phyloP scores from a whole-genome alignment of 2,329 filamentous ascomycete species.

The Metarhizium guizhouense region DNA sequence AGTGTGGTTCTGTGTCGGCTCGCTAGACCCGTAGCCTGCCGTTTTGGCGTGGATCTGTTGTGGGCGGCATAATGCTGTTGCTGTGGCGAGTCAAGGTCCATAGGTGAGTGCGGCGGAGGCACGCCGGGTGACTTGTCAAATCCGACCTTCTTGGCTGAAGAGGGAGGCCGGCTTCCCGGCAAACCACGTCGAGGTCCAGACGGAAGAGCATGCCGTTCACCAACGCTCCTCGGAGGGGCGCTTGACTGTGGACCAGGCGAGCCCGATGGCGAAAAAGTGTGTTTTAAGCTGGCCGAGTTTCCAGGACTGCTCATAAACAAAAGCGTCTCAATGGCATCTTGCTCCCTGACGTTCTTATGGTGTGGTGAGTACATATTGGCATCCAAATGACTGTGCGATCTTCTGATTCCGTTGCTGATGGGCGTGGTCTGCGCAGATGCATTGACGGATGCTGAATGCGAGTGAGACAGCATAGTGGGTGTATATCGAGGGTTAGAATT shows the following conservation, averaged over 20 bases:
- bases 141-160: constrained; percentile 34
- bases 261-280: constrained; percentile 37
- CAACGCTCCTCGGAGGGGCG: constrained; percentile 9
- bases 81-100: constrained; percentile 36
- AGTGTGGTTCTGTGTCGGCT: constrained; percentile 30
- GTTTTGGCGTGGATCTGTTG: constrained; percentile 30
- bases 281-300: constrained; percentile 56
- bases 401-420: constrained; percentile 19
- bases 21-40: constrained; percentile 31
- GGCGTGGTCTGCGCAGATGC: constrained; percentile 30
- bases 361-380: constrained; percentile 4
- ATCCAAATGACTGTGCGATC: constrained; percentile 28
- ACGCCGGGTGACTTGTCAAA: constrained; percentile 38
- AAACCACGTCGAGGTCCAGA: constrained; percentile 42
- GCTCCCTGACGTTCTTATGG: constrained; percentile 39
- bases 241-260: constrained; percentile 22
- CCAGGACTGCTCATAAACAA: constrained; percentile 76
- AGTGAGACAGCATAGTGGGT: constrained; percentile 39
- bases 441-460: constrained; percentile 38
- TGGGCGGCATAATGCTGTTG: constrained; percentile 15
- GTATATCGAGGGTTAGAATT: constrained; percentile 41
- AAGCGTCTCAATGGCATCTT: constrained; percentile 72
- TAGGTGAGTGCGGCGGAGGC: constrained; percentile 30
- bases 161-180: constrained; percentile 36
- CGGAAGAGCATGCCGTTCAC: constrained; percentile 31